A percentile compares a stretch with the other conserved stretches of the same genome.
These are phyloP conservation scores for Xylaria polymorpha DNA, from an alignment of 2,329 filamentous ascomycete species.

Conservation along the genomic window DNA sequence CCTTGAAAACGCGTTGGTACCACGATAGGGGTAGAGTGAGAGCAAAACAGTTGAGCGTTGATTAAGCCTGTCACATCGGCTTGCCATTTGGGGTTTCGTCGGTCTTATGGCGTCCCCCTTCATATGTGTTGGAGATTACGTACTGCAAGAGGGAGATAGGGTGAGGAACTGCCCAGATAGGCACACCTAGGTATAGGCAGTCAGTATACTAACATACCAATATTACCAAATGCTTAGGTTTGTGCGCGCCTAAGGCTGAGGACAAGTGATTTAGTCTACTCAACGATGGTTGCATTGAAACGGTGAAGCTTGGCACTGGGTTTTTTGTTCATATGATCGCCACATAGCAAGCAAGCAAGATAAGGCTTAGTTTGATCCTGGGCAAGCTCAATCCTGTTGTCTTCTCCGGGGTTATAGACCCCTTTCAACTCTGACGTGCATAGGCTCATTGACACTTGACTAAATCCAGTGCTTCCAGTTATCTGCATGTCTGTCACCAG, in stretches of 20 bases:
- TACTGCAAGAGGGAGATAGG: not conserved
- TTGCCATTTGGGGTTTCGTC: conserved; percentile 28
- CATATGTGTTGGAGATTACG: conserved; percentile 16
- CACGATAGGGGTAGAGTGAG: conserved; percentile 17
- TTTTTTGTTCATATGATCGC: conserved; percentile 35
- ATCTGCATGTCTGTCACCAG: conserved; percentile 32
- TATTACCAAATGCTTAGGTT: conserved; percentile 6
- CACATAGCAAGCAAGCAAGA: not conserved
- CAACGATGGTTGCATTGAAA: conserved; percentile 29
- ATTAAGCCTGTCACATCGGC: conserved; percentile 20
- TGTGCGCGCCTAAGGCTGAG: conserved; percentile 17
- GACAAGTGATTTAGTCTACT: not conserved
- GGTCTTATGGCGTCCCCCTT: conserved; percentile 22
- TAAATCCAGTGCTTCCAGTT: conserved; percentile 15
- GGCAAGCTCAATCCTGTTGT: conserved; percentile 10
- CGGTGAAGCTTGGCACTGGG: conserved; percentile 16
- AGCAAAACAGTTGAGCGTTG: conserved; percentile 11
- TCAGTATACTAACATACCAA: not conserved
- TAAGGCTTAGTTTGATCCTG: conserved; percentile 20
- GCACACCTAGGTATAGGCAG: not conserved
- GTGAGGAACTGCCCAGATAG: not conserved
- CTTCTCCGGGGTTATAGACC: conserved; percentile 15
- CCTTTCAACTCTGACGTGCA: conserved; percentile 32
- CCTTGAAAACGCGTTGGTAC: conserved; percentile 16
- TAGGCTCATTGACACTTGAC: conserved; percentile 28